Evolutionary conservation across 768 basidiomycete genomes (phyloP).

Genomic region (Boletus edulis): DNA sequence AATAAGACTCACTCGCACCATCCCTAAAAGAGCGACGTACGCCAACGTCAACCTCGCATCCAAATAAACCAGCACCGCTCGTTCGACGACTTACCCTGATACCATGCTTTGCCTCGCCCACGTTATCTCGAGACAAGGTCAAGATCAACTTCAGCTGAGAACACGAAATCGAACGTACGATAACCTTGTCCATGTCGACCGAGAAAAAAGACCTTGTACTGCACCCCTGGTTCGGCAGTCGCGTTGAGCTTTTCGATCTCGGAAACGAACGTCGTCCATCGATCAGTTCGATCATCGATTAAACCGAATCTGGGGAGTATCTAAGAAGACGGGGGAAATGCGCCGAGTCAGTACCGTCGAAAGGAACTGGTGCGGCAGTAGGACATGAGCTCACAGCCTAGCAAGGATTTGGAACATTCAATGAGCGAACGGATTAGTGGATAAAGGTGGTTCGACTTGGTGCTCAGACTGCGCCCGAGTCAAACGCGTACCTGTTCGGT

Average conservation of each 20-base stretch:
- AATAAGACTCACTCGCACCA: constrained; percentile 57
- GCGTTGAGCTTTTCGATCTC: constrained; percentile 40
- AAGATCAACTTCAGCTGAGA: neutral
- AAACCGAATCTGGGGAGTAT: constrained; percentile 22
- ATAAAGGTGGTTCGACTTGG: too few relatives aligned
- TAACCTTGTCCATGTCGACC: constrained; percentile 70
- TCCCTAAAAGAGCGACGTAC: constrained; percentile 22
- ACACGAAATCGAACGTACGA: constrained; percentile 11
- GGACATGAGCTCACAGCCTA: constrained; percentile 15
- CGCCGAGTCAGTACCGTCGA: neutral
- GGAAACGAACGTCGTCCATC: constrained; percentile 47
- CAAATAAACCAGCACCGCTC: neutral
- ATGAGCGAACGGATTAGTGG: too few relatives aligned
- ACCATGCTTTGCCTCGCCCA: constrained; percentile 66
- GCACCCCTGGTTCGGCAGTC: constrained; percentile 7
- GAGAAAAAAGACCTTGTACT: constrained; percentile 58
- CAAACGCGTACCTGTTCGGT: too few relatives aligned
- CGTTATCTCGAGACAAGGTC: constrained; percentile 50
- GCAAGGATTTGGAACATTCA: too few relatives aligned
- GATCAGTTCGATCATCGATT: constrained; percentile 42
- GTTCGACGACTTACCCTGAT: constrained; percentile 30
- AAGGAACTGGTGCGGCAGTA: neutral
- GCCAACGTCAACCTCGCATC: neutral
- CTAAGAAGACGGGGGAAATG: neutral
- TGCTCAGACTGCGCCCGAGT: too few relatives aligned